Evolutionary conservation across 2,329 filamentous ascomycete species (phyloP).

Genomic region (Volutella citrinella): DNA sequence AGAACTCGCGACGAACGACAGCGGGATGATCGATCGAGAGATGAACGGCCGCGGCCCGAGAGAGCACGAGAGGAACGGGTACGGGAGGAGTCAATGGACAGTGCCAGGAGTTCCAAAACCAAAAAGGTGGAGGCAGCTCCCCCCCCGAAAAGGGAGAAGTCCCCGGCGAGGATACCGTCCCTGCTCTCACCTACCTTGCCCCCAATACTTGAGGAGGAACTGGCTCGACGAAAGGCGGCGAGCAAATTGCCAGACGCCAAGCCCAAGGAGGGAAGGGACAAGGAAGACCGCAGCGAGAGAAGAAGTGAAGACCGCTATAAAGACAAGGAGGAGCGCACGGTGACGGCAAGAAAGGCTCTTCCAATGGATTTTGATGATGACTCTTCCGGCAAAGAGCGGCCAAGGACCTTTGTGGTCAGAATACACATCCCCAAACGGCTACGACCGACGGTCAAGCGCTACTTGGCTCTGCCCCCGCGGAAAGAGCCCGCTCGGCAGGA

Average conservation of each 20-base stretch:
- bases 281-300: conserved; percentile 16
- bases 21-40: too few relatives aligned
- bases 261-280: conserved; percentile 16
- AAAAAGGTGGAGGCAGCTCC: conserved; percentile 27
- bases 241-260: conserved; percentile 17
- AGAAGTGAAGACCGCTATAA: conserved; percentile 16
- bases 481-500: conserved; percentile 32
- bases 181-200: conserved; percentile 57
- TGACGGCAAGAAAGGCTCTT: conserved; percentile 24
- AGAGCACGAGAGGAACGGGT: too few relatives aligned
- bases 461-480: conserved; percentile 43
- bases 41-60: too few relatives aligned
- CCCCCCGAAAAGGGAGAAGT: conserved; percentile 36
- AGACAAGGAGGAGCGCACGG: conserved; percentile 17
- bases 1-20: too few relatives aligned
- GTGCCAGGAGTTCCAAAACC: conserved; percentile 26
- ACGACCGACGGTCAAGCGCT: conserved; percentile 42
- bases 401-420: conserved; percentile 38
- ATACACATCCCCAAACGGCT: conserved; percentile 48
- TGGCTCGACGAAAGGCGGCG: conserved; percentile 29
- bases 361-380: conserved; percentile 33
- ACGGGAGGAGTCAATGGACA: conserved; percentile 27
- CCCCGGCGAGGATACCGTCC: conserved; percentile 40
- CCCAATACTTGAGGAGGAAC: conserved; percentile 44
- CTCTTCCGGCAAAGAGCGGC: conserved; percentile 17